Base-by-base conservation (phyloP, 257 asterid genomes). In the Forsythia suspensa region DNA sequence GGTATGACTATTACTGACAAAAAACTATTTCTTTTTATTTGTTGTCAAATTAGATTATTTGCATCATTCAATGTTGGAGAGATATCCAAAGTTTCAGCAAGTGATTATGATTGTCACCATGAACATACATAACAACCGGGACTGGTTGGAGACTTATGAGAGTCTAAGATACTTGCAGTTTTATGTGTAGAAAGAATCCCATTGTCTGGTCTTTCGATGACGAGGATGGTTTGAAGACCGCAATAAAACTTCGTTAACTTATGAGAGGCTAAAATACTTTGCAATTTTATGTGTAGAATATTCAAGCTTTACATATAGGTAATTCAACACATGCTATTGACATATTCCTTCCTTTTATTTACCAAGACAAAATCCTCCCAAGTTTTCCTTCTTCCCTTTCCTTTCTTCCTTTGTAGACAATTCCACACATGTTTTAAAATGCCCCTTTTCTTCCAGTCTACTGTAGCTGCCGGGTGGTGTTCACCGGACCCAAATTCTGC, bases 1-100 rank as follows among this genome's bases (percentile, higher is more conserved):
- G 99, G 99, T 96, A 91, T 80, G 86, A 57, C 55, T 37, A 41
- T 36, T 77, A 63, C 79, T 71, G 65, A 77, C 80, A 41, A 20
- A 24, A 34, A 52, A 1, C n/a, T 39, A 51, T 51, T 40, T 70
- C 75, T 2, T 72, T 77, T 79, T 9, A 57, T 61, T 34, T 59
- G 46, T 55, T 48, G 52, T 72, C 24, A 69, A 65, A 16, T 69
- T 76, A 61, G 39, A 46, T 63, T 57, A 51, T 71, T 29, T 69
- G 65, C 75, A 78, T 68, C 40, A 43, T 70, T 18, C 43, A 73
- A 69, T 5, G 39, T 41, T 39, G 16, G 41, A 71, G 81, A 75
- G 34, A 75, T 20, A 8, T 52, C 24, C 20, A 66, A 18, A 38
- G 20, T 55, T 77, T 69, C 38, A 16, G 55, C 6, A 57, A 68